Conservation (phyloP, 768 basidiomycete species). For the Kwoniella sp. region DNA sequence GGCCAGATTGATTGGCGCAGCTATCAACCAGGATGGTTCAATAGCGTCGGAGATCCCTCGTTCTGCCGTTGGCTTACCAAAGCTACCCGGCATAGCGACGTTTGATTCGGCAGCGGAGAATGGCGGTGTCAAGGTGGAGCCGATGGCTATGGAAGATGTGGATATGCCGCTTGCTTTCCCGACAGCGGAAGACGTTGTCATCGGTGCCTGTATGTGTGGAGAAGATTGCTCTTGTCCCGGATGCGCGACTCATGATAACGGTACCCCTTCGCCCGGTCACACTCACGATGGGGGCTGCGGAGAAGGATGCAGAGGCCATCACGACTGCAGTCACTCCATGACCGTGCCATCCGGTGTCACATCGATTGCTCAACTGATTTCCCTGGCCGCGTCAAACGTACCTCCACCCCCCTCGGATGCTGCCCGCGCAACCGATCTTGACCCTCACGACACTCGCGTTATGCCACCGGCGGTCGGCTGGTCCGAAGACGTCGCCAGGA, state of each 20-base stretch:
- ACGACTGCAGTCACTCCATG: constrained; percentile 46
- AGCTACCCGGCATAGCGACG: constrained; percentile 42
- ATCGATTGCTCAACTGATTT: constrained; percentile 48
- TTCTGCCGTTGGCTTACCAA: constrained; percentile 42
- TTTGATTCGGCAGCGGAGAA: constrained; percentile 42
- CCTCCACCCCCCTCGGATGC: constrained; percentile 31
- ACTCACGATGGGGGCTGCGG: constrained; percentile 32
- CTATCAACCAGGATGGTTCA: constrained; percentile 39
- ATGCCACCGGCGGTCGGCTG: constrained; percentile 38
- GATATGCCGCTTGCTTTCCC: constrained; percentile 43
- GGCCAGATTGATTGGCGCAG: constrained; percentile 40
- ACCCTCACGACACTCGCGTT: constrained; percentile 46
- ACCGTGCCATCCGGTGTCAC: constrained; percentile 46
- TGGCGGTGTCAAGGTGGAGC: constrained; percentile 33
- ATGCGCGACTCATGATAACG: constrained; percentile 49
- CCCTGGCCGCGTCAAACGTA: constrained; percentile 44
- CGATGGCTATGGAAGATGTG: constrained; percentile 45
- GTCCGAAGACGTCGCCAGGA: constrained; percentile 42
- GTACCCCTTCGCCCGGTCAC: constrained; percentile 1
- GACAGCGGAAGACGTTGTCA: constrained; percentile 41
- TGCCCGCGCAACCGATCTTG: constrained; percentile 14
- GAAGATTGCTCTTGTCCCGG: constrained; percentile 55
- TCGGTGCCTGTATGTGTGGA: constrained; percentile 55
- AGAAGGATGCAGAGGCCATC: constrained; percentile 38
- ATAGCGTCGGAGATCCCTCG: constrained; percentile 36